Conservation (phyloP, 2,329 filamentous ascomycete species). For the Cordyceps cicadae region DNA sequence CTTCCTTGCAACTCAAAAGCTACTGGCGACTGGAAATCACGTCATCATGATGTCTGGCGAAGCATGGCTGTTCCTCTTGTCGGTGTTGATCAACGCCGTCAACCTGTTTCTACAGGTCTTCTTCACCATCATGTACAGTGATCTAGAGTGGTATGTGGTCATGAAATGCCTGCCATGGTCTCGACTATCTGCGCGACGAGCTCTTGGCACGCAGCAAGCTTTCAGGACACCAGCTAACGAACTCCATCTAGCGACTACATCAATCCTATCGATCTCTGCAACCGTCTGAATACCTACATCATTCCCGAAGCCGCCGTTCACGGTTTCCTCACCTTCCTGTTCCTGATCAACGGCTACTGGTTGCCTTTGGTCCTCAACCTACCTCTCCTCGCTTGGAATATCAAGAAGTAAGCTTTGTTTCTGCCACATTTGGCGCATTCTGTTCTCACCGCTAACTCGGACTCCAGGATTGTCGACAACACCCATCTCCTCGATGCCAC, state of each 20-base stretch:
- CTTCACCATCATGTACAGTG: conserved; percentile 99
- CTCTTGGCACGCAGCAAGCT: neutral
- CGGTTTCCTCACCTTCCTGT: conserved; percentile 88
- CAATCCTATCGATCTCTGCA: conserved; percentile 99
- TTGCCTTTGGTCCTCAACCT: conserved; percentile 84
- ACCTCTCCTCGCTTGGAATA: conserved; percentile 85
- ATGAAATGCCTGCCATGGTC: neutral
- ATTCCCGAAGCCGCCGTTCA: conserved; percentile 97
- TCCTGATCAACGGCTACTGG: conserved; percentile 99
- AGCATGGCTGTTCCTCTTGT: conserved; percentile 95
- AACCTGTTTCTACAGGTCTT: conserved; percentile 99
- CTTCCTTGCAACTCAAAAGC: conserved; percentile 2
- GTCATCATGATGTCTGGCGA: conserved; percentile 73
- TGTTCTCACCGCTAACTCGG: conserved; percentile 16
- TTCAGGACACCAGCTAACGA: neutral
- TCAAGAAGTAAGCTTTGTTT: conserved; percentile 74
- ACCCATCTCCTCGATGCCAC: conserved; percentile 94
- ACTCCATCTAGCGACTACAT: conserved; percentile 78
- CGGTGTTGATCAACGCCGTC: conserved; percentile 98
- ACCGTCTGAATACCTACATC: conserved; percentile 99
- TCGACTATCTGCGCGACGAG: neutral
- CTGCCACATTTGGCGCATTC: neutral
- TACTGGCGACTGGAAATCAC: conserved; percentile 3
- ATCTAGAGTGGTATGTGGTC: conserved; percentile 84
- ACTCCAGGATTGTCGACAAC: conserved; percentile 81